A percentile compares a stretch with the other conserved stretches of the same genome.
Evolutionary conservation across 352 stramenopile genomes (phyloP).

Genomic region (Phytophthora meadii): DNA sequence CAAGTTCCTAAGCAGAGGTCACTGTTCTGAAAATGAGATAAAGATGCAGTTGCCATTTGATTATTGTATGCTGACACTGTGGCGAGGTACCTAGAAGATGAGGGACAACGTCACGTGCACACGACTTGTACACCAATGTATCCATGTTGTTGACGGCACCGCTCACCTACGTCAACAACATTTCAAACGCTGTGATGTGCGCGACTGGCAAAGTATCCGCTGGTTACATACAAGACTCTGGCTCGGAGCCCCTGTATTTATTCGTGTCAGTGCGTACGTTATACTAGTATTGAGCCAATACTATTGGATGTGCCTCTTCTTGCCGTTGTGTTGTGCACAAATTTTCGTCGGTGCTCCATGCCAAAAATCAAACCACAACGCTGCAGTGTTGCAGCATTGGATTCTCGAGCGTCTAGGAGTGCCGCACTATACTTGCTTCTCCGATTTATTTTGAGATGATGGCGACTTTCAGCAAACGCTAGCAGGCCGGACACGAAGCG

Average conservation of each 20-base stretch:
- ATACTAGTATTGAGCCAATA: background rate
- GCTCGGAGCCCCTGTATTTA: too few species aligned
- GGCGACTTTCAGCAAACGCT: background rate
- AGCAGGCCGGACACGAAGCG: slow-evolving; percentile 16
- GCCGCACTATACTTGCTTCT: background rate
- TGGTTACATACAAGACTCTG: background rate
- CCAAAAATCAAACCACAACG: slow-evolving; percentile 4
- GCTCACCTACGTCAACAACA: slow-evolving; percentile 5
- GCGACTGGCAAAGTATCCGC: too few species aligned
- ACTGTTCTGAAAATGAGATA: slow-evolving; percentile 16
- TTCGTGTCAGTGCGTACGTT: too few species aligned
- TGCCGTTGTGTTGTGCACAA: slow-evolving; percentile 16
- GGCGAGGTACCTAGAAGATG: background rate
- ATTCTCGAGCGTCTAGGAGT: slow-evolving; percentile 3
- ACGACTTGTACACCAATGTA: slow-evolving; percentile 4
- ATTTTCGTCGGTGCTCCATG: slow-evolving; percentile 20
- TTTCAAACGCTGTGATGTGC: background rate
- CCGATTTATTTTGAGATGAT: slow-evolving; percentile 27
- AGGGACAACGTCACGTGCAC: background rate
- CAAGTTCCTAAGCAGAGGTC: background rate
- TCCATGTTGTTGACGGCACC: slow-evolving; percentile 14
- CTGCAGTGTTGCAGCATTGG: slow-evolving; percentile 15
- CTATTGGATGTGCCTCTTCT: background rate
- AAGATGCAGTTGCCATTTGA: background rate
- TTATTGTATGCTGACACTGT: slow-evolving; percentile 12